Conservation (phyloP, 2,329 filamentous ascomycete species). For the Aspergillus tubingensis region DNA sequence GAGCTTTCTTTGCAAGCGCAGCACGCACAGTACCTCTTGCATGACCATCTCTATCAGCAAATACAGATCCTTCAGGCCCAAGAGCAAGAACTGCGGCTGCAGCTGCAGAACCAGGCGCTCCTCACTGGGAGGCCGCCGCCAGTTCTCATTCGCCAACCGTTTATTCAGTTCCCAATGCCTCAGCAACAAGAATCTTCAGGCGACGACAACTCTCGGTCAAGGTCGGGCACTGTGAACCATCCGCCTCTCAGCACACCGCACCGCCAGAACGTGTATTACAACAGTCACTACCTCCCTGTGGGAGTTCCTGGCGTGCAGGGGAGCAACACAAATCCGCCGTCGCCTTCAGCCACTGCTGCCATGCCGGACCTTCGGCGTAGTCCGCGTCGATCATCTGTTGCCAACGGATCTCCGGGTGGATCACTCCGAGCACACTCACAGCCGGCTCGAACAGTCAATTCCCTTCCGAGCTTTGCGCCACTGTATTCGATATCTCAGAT, state of each 20-base stretch:
- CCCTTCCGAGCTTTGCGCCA: constrained; percentile 36
- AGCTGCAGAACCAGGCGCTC: constrained; percentile 49
- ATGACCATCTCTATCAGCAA: constrained; percentile 53
- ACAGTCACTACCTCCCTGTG: constrained; percentile 40
- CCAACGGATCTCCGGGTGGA: constrained; percentile 44
- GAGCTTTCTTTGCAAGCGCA: constrained; percentile 47
- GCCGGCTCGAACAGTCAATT: constrained; percentile 48
- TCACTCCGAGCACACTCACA: constrained; percentile 53
- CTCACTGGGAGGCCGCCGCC: constrained; percentile 43
- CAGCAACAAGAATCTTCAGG: constrained; percentile 36
- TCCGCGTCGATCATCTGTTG: constrained; percentile 47
- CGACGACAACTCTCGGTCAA: constrained; percentile 41
- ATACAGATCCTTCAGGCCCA: constrained; percentile 54
- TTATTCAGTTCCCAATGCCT: constrained; percentile 44
- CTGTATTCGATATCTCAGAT: constrained; percentile 35
- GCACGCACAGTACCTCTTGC: constrained; percentile 50
- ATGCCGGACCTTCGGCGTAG: constrained; percentile 48
- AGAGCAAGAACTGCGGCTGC: constrained; percentile 52
- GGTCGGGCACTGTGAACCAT: constrained; percentile 42
- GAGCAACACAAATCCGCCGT: constrained; percentile 49
- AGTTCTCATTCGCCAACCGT: constrained; percentile 44
- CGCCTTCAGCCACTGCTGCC: constrained; percentile 43
- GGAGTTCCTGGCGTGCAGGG: constrained; percentile 39
- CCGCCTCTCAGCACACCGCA: constrained; percentile 33
- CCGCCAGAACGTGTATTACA: constrained; percentile 40